Percentiles rank a stretch among this genome's conserved stretches.
Evolutionary conservation across 495 filamentous ascomycete genomes (phyloP).

Genomic region (Aspergillus nanangensis): DNA sequence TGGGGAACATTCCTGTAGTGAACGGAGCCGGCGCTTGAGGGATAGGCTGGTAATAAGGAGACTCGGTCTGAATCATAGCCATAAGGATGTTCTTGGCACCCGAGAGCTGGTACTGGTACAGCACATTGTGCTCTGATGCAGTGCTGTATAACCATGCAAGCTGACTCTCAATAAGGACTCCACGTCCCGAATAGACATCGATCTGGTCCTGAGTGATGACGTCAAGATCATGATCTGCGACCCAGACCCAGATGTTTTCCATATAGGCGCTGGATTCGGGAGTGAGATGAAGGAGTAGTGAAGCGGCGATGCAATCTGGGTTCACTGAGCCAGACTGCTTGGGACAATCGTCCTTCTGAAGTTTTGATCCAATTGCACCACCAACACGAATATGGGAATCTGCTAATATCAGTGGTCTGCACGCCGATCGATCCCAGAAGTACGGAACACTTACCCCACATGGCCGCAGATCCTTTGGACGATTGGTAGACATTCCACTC

Average conservation of each 20-base stretch:
- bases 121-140: neutral
- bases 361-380: neutral
- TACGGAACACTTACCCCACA: conserved; percentile 53
- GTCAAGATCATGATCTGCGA: conserved; percentile 63
- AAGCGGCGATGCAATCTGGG: conserved; percentile 48
- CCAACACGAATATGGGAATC: neutral
- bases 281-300: conserved; percentile 55
- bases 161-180: conserved; percentile 45
- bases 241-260: conserved; percentile 44
- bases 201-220: conserved; percentile 42
- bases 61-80: neutral
- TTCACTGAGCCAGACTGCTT: conserved; percentile 46
- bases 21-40: neutral
- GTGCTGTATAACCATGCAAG: neutral
- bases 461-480: conserved; percentile 58
- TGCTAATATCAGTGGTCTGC: neutral
- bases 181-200: conserved; percentile 58
- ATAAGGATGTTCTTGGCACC: conserved; percentile 12
- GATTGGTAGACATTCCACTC: conserved; percentile 75
- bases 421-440: neutral
- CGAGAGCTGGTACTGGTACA: conserved; percentile 12
- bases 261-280: conserved; percentile 37
- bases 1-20: neutral
- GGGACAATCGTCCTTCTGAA: conserved; percentile 34
- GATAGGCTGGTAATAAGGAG: neutral